Evolutionary conservation across 345 rosid species (phyloP).

Genomic region (Camelina hispida): DNA sequence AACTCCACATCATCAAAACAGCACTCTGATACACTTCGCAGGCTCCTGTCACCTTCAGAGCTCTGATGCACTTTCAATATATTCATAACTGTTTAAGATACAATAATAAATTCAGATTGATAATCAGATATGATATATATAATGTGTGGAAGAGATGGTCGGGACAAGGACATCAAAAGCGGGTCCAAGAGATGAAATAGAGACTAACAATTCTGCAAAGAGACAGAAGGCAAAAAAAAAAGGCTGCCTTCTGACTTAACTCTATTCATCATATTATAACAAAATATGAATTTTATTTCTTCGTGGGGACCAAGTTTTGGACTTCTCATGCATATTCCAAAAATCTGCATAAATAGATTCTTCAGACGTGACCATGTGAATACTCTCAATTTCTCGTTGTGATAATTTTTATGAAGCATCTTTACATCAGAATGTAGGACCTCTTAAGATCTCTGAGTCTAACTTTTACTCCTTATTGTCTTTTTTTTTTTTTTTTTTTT

Average conservation of each 20-base stretch:
- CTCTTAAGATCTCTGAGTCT: neutral
- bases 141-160: conserved; percentile 44
- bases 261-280: conserved; percentile 4
- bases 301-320: conserved; percentile 36
- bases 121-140: conserved; percentile 20
- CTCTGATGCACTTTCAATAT: too few species aligned
- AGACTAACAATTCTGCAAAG: conserved; percentile 39
- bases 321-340: conserved; percentile 42
- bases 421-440: conserved; percentile 26
- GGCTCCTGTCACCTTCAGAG: too few species aligned
- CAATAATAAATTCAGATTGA: conserved; percentile 35
- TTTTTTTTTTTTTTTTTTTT: too few species aligned
- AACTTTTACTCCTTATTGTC: conserved; percentile 16
- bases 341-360: conserved; percentile 30
- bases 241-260: conserved; percentile 46
- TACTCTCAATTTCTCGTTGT: conserved; percentile 21
- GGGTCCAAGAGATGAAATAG: conserved; percentile 42
- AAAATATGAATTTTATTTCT: conserved; percentile 9
- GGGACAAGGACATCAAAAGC: conserved; percentile 40
- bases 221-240: conserved; percentile 28
- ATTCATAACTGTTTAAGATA: conserved; percentile 13
- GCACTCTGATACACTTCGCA: too few species aligned
- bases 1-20: too few species aligned
- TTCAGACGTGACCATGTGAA: conserved; percentile 40
- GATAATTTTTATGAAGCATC: conserved; percentile 22